These are phyloP conservation scores for Phaeosphaeriaceae sp. DNA, from an alignment of 2,329 filamentous ascomycete genomes.

Conservation along the genomic window DNA sequence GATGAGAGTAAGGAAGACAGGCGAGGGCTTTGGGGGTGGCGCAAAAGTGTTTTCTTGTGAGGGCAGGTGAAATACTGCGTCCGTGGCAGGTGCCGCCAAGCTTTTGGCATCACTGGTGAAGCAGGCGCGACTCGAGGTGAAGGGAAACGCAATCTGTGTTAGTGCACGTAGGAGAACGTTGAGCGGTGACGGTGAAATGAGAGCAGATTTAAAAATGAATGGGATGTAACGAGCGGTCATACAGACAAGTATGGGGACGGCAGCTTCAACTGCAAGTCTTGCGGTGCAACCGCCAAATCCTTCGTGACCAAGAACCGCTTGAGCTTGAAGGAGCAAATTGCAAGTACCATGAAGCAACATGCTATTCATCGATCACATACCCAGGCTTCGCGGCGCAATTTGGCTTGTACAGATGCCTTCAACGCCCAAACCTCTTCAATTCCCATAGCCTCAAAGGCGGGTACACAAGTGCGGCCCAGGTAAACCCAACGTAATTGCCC, in stretches of 20 bases:
- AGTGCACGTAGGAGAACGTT: background rate
- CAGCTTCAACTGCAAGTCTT: too few species aligned
- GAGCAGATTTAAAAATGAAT: background rate
- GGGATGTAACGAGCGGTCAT: background rate
- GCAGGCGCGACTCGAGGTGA: background rate
- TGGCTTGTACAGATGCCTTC: constrained; percentile 8
- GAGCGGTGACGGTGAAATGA: background rate
- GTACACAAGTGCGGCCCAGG: constrained; percentile 65
- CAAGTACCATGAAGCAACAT: background rate
- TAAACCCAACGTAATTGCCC: constrained; percentile 67
- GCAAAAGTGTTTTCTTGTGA: background rate
- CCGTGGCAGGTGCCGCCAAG: background rate
- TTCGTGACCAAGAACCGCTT: too few species aligned
- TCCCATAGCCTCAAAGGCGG: constrained; percentile 61
- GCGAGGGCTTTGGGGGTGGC: background rate
- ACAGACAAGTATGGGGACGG: background rate
- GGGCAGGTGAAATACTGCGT: background rate
- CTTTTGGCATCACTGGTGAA: background rate
- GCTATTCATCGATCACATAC: too few species aligned
- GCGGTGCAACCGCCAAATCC: too few species aligned
- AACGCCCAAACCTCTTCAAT: constrained; percentile 58
- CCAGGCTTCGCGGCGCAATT: too few species aligned
- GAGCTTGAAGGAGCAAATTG: background rate
- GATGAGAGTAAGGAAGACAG: background rate
- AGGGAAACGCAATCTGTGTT: background rate